These are phyloP conservation scores for Elongisporangium undulatum DNA, from an alignment of 352 stramenopile species.

Conservation along the genomic window DNA sequence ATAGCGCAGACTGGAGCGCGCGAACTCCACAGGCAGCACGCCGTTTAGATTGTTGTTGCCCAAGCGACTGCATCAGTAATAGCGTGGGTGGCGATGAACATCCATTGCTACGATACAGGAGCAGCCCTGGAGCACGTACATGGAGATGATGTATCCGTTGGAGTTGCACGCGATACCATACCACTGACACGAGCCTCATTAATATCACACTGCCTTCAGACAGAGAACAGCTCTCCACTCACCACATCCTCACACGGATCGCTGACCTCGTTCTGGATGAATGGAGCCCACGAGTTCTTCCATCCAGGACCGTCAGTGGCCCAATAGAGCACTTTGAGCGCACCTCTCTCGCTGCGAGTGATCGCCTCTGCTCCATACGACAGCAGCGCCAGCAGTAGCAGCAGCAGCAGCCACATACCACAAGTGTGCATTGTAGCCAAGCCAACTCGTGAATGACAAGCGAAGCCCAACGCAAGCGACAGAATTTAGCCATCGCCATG, in stretches of 20 bases:
- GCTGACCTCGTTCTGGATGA: conserved; percentile 61
- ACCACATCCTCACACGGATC: conserved; percentile 57
- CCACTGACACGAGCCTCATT: conserved; percentile 24
- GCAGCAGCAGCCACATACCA: background rate
- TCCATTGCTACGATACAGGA: background rate
- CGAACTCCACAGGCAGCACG: conserved; percentile 46
- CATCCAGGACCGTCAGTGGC: conserved; percentile 46
- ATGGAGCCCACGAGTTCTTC: conserved; percentile 28
- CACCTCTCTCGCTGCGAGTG: conserved; percentile 43
- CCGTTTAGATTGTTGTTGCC: conserved; percentile 62
- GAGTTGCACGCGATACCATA: conserved; percentile 59
- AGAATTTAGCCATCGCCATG: background rate
- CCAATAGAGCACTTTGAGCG: conserved; percentile 68
- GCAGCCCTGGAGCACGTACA: conserved; percentile 20
- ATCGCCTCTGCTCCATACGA: conserved; percentile 1
- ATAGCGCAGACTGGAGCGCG: conserved; percentile 33
- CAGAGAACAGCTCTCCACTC: background rate
- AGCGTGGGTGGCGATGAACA: background rate
- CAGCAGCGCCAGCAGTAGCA: background rate
- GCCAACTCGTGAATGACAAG: background rate
- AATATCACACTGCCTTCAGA: background rate
- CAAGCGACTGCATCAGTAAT: conserved; percentile 23
- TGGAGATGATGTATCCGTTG: conserved; percentile 41
- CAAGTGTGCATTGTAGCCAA: background rate
- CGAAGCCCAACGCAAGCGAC: background rate